Base-by-base conservation (phyloP, 805 yeast species). In the Yarrowia sp. region DNA sequence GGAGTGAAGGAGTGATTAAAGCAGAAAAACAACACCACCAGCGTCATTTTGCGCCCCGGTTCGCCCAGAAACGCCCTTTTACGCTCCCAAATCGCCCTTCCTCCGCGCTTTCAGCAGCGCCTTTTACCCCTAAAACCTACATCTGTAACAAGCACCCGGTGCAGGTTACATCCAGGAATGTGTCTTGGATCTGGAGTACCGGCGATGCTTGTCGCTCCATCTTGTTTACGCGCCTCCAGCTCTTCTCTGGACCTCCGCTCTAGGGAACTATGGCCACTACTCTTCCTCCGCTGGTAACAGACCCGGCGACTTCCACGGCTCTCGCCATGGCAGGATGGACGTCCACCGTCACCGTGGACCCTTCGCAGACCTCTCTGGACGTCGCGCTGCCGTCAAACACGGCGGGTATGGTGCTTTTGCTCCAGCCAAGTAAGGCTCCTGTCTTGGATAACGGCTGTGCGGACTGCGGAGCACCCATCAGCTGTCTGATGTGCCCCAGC, bases 131-230 rank as follows among this genome's bases (percentile, higher is more conserved):
- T 29, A 19, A 46, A 46, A 46, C 53, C 53, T 46, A 29, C 53
- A 29, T 46, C 53, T 46, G 53, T 46, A 46, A 46, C 53, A 46
- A 46, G 36, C 53, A 19, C 29, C 53, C 53, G 53, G 53, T 46
- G 53, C 53, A 46, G 35, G 53, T 29, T 18, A 29, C 53, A 46
- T 27, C 25, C 7, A 6, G 53, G 53, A 46, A 46, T 46, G 53
- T 46, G 53, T 46, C 53, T 46, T 46, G 36, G 36, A 42, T 42
- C 49, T 42, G 32, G 32, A 16, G 21, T 3, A 5, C 6, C 12
- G n/a, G 49, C 32, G 33, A 27, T 42, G 49, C 21, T 21, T n/a
- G 10, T 18, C 24, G 33, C 51, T 16, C 24, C 35, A 18, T 24
- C 25, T 46, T 29, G 13, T 8, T 21, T 35, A 44, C 53, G 35